Evolutionary conservation across 805 yeast genomes (phyloP).

Genomic region (Myxozyma geophila): DNA sequence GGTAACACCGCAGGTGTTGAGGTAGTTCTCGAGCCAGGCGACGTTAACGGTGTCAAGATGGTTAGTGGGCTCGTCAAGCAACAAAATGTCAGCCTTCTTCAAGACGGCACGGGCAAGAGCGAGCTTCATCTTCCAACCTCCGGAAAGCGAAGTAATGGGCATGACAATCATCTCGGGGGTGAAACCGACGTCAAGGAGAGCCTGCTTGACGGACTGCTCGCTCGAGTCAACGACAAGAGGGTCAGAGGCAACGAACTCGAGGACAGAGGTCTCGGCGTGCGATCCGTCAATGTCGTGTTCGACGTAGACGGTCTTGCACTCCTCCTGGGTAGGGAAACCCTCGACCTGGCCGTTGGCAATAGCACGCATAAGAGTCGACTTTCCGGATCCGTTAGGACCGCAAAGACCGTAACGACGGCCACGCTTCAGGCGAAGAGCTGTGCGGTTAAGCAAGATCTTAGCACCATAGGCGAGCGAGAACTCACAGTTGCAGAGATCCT

Average conservation of each 20-base stretch:
- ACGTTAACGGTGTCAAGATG: conserved; percentile 99
- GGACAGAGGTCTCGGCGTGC: conserved; percentile 92
- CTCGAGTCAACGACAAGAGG: conserved; percentile 67
- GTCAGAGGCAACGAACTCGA: conserved; percentile 89
- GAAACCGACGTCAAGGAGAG: conserved; percentile 91
- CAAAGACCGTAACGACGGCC: conserved; percentile 99
- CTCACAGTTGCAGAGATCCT: conserved; percentile 99
- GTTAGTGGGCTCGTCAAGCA: conserved; percentile 99
- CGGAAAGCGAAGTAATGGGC: conserved; percentile 97
- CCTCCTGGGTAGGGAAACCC: conserved; percentile 99
- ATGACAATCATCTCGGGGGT: conserved; percentile 86
- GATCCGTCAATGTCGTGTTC: conserved; percentile 99
- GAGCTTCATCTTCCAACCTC: conserved; percentile 99
- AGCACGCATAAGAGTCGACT: conserved; percentile 97
- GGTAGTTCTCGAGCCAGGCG: conserved; percentile 99
- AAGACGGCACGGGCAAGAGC: conserved; percentile 99
- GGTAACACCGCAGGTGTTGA: conserved; percentile 97
- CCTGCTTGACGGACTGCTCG: conserved; percentile 72
- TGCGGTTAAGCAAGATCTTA: conserved; percentile 98
- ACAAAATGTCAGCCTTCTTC: conserved; percentile 95
- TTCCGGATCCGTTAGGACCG: conserved; percentile 99
- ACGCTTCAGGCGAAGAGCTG: conserved; percentile 98
- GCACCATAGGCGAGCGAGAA: conserved; percentile 99
- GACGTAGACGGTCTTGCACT: conserved; percentile 98
- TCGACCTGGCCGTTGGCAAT: conserved; percentile 98